phyloP scores from a whole-genome alignment of 306 rosid species.

The Gleditsia sinensis region DNA sequence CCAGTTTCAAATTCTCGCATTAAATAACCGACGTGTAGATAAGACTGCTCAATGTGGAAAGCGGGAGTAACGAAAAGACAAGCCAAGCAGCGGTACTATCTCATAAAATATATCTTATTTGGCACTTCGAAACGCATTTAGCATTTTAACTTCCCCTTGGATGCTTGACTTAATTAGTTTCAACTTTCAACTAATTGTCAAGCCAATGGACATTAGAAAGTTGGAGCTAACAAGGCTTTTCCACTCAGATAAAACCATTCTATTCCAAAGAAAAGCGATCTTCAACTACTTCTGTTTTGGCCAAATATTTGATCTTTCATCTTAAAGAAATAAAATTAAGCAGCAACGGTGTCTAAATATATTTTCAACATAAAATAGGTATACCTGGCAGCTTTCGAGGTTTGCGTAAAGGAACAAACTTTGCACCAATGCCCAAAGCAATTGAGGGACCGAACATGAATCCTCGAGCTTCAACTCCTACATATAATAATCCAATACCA shows the following conservation, averaged over 20 bases:
- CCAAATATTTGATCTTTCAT: slow-evolving; percentile 1
- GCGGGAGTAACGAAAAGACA: too few species aligned
- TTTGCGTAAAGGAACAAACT: slow-evolving; percentile 95
- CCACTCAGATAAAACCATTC: too few species aligned
- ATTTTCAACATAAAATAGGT: background rate
- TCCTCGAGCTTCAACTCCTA: slow-evolving; percentile 97
- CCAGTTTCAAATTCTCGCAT: background rate
- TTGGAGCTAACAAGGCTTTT: too few species aligned
- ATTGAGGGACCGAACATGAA: slow-evolving; percentile 94
- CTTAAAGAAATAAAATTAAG: too few species aligned
- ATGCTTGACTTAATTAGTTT: too few species aligned
- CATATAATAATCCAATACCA: slow-evolving; percentile 27
- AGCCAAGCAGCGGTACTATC: too few species aligned
- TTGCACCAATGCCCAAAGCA: slow-evolving; percentile 93
- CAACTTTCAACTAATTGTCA: too few species aligned
- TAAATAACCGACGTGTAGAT: background rate
- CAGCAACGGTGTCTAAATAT: background rate
- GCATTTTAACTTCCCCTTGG: background rate
- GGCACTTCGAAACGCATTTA: background rate
- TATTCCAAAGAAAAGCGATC: too few species aligned
- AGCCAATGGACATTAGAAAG: too few species aligned
- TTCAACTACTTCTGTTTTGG: background rate
- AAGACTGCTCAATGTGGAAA: slow-evolving; percentile 5
- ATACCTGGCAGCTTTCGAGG: slow-evolving; percentile 96
- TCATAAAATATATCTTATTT: too few species aligned